These are phyloP conservation scores for Endoconidiophora laricicola DNA, from an alignment of 2,329 filamentous ascomycete species.

Conservation along the genomic window DNA sequence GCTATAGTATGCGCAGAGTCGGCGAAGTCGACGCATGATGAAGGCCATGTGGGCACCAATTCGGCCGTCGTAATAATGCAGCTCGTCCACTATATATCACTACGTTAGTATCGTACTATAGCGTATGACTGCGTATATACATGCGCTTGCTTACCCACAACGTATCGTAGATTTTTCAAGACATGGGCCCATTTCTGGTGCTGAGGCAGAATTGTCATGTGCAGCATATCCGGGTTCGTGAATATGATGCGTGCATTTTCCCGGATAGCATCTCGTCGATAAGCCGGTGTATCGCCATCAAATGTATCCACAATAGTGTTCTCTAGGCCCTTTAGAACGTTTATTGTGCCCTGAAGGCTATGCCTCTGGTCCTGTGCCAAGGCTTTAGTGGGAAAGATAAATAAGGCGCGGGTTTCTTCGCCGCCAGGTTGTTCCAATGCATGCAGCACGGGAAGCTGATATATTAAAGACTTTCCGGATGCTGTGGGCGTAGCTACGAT, in stretches of 20 bases:
- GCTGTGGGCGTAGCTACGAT: conserved; percentile 91
- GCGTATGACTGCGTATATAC: neutral
- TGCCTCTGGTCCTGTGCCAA: conserved; percentile 85
- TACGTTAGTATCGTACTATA: conserved; percentile 4
- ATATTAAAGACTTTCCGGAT: conserved; percentile 95
- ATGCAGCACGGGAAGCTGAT: conserved; percentile 82
- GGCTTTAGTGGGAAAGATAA: conserved; percentile 96
- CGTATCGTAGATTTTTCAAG: conserved; percentile 73
- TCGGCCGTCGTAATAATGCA: conserved; percentile 92
- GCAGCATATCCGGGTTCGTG: conserved; percentile 96
- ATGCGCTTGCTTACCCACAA: conserved; percentile 42
- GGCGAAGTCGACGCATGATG: conserved; percentile 76
- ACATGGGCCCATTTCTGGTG: conserved; percentile 82
- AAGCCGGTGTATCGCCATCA: conserved; percentile 84
- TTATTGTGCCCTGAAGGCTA: conserved; percentile 70
- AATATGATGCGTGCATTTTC: conserved; percentile 88
- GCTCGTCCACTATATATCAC: conserved; percentile 46
- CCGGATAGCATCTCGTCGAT: conserved; percentile 58
- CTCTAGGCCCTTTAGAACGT: conserved; percentile 63
- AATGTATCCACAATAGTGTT: conserved; percentile 76
- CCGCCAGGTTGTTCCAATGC: conserved; percentile 56
- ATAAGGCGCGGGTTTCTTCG: conserved; percentile 66
- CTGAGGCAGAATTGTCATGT: conserved; percentile 82
- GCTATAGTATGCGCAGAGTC: conserved; percentile 79
- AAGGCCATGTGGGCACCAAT: conserved; percentile 89